Evolutionary conservation across 2,329 filamentous ascomycete species (phyloP), one percentile per base, ranked within the genome.

Genomic region (Ilyonectria robusta): DNA sequence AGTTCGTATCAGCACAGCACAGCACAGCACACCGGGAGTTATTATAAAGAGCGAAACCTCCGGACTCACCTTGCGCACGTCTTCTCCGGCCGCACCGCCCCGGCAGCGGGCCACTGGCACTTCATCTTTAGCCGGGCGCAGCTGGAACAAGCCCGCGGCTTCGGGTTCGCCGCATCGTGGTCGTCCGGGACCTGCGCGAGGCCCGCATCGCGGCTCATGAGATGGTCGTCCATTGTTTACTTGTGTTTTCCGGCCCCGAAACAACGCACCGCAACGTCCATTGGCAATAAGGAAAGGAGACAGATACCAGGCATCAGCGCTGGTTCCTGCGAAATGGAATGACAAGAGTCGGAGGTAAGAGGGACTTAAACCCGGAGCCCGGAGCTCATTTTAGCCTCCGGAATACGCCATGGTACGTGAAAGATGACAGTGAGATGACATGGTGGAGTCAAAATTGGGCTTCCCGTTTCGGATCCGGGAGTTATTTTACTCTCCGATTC

Each of bases 81-180:
- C 35, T 65, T 66, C 44, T 74, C 71, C 21, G 60, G 26, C 19
- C 70, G 61, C 1, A 60, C 71, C 15, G 73, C 64, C 0, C 71
- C 77, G 40, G 71, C 61, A 31, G 42, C 68, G 35, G 74, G 75
- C 79, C 79, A 81, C 23, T 75, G 75, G 54, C 80, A 81, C 53
- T 77, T 81, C 70, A 80, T 81, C 71, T 81, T 81, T 11, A 81
- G 70, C 23, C 76, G 74, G 31, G 78, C 80, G 66, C 80, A 81
- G 37, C 73, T 78, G 13, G 62, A 70, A 60, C 79, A 81, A 6
- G 80, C 80, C 57, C 80, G 77, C n/a, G 69, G 56, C 65, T 78
- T 79, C 0, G 48, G 63, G n/a, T 23, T n/a, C 29, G 47, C 29
- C 19, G 9, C 29, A 19, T 68, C 62, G 10, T 46, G 33, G 44